phyloP scores from a whole-genome alignment of 2,329 filamentous ascomycete species.

The Pleoardoris graminearum region DNA sequence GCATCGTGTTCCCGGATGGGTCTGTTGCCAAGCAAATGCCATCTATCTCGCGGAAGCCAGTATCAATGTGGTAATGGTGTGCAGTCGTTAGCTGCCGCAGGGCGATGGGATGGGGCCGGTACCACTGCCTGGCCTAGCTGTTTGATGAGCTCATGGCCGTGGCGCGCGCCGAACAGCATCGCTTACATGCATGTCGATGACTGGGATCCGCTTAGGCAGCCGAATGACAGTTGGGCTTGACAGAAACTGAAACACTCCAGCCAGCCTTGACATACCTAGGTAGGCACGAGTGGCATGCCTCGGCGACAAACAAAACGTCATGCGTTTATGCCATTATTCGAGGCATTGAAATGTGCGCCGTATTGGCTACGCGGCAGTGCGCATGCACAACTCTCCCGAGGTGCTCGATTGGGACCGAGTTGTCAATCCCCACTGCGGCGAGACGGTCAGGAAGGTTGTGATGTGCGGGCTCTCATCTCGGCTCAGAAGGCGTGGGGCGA shows the following conservation, averaged over 20 bases:
- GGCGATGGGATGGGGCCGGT: not conserved
- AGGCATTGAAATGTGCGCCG: not conserved
- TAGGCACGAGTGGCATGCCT: not conserved
- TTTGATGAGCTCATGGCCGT: slow-evolving; percentile 5
- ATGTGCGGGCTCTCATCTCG: slow-evolving; percentile 1
- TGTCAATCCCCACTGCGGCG: slow-evolving; percentile 1
- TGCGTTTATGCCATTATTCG: not conserved
- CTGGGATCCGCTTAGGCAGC: not conserved
- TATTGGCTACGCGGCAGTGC: too few relatives aligned
- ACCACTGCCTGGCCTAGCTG: not conserved
- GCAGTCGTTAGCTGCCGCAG: slow-evolving; percentile 2
- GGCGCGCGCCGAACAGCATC: not conserved
- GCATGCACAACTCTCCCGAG: not conserved
- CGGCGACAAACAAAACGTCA: slow-evolving; percentile 8
- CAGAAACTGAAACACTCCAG: slow-evolving; percentile 3
- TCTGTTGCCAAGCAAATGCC: not conserved
- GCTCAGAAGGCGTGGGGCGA: not conserved
- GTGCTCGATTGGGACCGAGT: too few relatives aligned
- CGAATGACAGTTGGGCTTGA: not conserved
- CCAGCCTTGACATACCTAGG: not conserved
- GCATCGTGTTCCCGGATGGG: not conserved
- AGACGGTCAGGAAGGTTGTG: not conserved
- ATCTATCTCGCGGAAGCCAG: slow-evolving; percentile 3
- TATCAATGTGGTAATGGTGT: not conserved
- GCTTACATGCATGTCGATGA: slow-evolving; percentile 4